Base-by-base conservation (phyloP, 2,329 filamentous ascomycete species). In the Nemania abortiva region DNA sequence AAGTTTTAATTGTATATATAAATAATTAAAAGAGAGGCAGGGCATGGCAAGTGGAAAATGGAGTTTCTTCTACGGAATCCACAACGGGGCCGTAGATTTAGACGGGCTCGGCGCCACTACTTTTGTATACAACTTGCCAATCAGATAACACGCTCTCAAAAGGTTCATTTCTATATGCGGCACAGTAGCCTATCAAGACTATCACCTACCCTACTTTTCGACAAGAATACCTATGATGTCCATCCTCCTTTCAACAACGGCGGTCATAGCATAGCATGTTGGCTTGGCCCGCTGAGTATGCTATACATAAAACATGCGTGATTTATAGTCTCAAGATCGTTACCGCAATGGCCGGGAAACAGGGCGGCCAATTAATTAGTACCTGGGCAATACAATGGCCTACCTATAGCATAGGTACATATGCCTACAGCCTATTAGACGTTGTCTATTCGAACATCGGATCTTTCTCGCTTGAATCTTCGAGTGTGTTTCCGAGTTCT, bases 41-140 rank as follows among this genome's bases (percentile, higher is more conserved):
- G 20, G 47, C 50, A 65, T 22, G 50, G 50, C 20, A 24, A 63
- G 56, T 37, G 47, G 45, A 63, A 31, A 47, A 58, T 54, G 59
- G 55, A 47, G 59, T 66, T 55, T 52, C 37, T 42, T 63, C 13
- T 29, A 56, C 47, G 50, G 61, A 52, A 60, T 53, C 49, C 61
- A 55, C 49, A 50, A 59, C 47, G 22, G 54, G 60, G 47, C 55
- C 47, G 29, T 29, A 55, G 13, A 56, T 47, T 49, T 39, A 24
- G 34, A 53, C 22, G n/a, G 60, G 54, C 54, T 58, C 47, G 55
- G 60, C 54, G 47, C 4, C 42, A 45, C 45, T 58, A 37, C 47
- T 49, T 47, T n/a, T 37, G 20, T 45, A 57, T 11, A n/a, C 27
- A 29, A 27, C 29, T 52, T 20, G 24, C 62, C 62, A 68, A 69